A percentile compares a stretch with the other conserved stretches of the same genome.
Conservation (phyloP, 257 asterid genomes). For the Scutellaria baicalensis region DNA sequence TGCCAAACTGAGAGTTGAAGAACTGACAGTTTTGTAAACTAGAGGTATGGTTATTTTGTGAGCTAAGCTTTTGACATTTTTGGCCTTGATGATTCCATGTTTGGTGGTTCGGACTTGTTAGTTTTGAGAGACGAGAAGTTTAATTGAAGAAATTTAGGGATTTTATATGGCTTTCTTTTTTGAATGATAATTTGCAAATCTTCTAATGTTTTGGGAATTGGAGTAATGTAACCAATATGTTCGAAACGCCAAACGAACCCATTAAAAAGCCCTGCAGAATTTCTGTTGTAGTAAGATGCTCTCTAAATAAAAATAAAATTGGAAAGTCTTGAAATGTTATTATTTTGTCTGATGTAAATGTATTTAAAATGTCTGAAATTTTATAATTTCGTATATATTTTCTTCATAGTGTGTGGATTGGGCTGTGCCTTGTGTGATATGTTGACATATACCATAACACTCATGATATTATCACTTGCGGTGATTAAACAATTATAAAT, state of each 20-base stretch:
- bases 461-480: background rate
- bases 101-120: no score
- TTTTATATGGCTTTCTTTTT: no score
- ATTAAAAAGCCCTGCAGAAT: no score
- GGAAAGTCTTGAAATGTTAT: no score
- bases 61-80: background rate
- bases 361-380: no score
- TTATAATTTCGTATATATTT: no score
- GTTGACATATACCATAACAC: background rate
- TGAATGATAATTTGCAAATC: background rate
- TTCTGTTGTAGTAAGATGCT: background rate
- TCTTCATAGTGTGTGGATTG: no score
- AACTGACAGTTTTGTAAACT: conserved; percentile 42
- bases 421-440: no score
- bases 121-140: no score
- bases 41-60: conserved; percentile 8
- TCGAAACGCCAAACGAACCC: no score
- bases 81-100: background rate
- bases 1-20: conserved; percentile 21
- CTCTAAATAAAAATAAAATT: no score
- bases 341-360: background rate
- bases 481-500: conserved; percentile 3
- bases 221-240: background rate
- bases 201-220: background rate
- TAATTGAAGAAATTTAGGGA: no score